Evolutionary conservation across 495 filamentous ascomycete species (phyloP).

Genomic region (Penicillium pancosmium): DNA sequence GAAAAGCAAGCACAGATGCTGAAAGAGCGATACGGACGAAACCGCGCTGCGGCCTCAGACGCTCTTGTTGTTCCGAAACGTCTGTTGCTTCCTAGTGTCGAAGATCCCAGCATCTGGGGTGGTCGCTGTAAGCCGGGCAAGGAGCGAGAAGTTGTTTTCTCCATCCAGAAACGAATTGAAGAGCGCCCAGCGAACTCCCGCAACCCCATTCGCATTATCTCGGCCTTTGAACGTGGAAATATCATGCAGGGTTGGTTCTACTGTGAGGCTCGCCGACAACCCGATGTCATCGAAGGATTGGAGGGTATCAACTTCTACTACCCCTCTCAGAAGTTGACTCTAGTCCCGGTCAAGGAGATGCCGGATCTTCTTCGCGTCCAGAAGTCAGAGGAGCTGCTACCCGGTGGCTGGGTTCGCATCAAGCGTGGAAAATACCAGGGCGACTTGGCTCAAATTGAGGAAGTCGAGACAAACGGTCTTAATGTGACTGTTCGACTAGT

Average conservation of each 20-base stretch:
- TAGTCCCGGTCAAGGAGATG: constrained; percentile 97
- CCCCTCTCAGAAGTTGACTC: constrained; percentile 74
- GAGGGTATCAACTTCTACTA: constrained; percentile 87
- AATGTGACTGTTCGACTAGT: constrained; percentile 85
- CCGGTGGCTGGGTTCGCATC: constrained; percentile 90
- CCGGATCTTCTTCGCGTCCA: constrained; percentile 88
- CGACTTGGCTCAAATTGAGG: constrained; percentile 91
- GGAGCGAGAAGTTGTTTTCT: constrained; percentile 85
- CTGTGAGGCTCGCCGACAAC: constrained; percentile 83
- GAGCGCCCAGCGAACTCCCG: constrained; percentile 70
- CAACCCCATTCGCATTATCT: constrained; percentile 75
- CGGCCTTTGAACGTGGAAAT: constrained; percentile 86
- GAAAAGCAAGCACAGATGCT: constrained; percentile 89
- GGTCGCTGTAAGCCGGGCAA: constrained; percentile 92
- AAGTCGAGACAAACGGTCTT: constrained; percentile 89
- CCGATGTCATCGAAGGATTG: constrained; percentile 78
- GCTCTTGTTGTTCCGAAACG: constrained; percentile 79
- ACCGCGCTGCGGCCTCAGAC: constrained; percentile 57
- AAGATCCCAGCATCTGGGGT: constrained; percentile 96
- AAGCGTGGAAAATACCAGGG: constrained; percentile 81
- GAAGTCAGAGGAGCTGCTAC: constrained; percentile 82
- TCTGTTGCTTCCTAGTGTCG: constrained; percentile 86
- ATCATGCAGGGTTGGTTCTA: constrained; percentile 94
- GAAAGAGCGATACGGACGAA: constrained; percentile 79
- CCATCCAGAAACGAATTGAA: constrained; percentile 83